These are phyloP conservation scores for Cyberlindnera samutprakarnensis DNA, from an alignment of 805 yeast species.

Conservation along the genomic window DNA sequence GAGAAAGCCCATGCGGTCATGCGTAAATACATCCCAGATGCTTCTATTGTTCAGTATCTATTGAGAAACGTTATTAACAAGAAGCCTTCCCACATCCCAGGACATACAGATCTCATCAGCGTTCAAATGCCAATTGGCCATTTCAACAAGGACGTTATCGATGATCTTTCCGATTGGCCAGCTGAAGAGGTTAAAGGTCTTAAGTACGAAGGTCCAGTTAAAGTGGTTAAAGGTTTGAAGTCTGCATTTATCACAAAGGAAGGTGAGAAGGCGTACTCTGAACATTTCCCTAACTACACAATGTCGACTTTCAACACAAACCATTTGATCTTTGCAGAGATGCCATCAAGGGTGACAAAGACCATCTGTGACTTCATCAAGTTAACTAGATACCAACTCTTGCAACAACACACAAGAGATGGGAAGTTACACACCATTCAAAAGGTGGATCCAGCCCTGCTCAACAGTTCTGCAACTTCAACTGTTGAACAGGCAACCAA, in stretches of 20 bases:
- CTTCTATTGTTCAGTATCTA: slow-evolving; percentile 27
- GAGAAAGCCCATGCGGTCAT: slow-evolving; percentile 17
- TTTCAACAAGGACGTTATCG: slow-evolving; percentile 16
- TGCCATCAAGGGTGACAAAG: slow-evolving; percentile 24
- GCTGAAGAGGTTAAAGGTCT: slow-evolving; percentile 13
- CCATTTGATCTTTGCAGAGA: slow-evolving; percentile 34
- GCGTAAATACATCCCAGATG: slow-evolving; percentile 18
- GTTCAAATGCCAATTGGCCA: slow-evolving; percentile 25
- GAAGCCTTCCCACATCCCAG: slow-evolving; percentile 13
- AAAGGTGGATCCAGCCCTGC: not conserved
- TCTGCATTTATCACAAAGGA: slow-evolving; percentile 31
- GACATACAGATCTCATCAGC: slow-evolving; percentile 15
- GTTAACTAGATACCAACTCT: slow-evolving; percentile 14
- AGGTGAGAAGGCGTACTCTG: slow-evolving; percentile 18
- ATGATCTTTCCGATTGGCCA: slow-evolving; percentile 27
- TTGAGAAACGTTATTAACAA: slow-evolving; percentile 28
- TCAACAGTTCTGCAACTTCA: too few relatives aligned
- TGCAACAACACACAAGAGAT: slow-evolving; percentile 13
- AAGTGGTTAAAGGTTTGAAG: slow-evolving; percentile 31
- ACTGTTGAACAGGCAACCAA: too few relatives aligned
- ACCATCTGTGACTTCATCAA: slow-evolving; percentile 21
- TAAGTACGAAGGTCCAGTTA: slow-evolving; percentile 28
- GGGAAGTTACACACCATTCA: slow-evolving; percentile 2
- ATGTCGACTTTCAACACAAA: slow-evolving; percentile 21
- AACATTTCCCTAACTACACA: slow-evolving; percentile 23